Base-by-base conservation (phyloP, 73 alveolate genomes). In the Loxodes magnus region DNA sequence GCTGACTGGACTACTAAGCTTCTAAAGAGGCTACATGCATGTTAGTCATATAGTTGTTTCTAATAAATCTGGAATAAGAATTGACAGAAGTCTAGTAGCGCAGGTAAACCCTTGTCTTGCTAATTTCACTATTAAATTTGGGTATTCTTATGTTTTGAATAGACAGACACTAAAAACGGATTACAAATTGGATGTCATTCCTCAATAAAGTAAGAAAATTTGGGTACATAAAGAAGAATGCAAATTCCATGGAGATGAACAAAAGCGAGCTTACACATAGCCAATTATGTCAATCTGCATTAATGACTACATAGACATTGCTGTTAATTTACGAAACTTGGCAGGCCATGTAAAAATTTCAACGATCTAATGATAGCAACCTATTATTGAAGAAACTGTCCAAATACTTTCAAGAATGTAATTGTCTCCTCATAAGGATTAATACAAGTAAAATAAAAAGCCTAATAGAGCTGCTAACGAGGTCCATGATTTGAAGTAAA, bases 211-310 rank as follows among this genome's bases (percentile, higher is more conserved):
- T 12, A 16, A 24, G 6, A 0, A 37, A 1, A 2, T 46, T 25
- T 46, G 59, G 34, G 28, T 24, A 10, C 39, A 46, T 46, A 16
- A 41, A 2, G 59, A 46, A 25, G 59, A 46, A 19, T 46, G 14
- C 51, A 46, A 19, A 24, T 9, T 9, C 27, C 51, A 46, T 46
- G 59, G 34, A 10, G 59, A 46, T 12, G 0, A 9, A 1, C n/a
- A 24, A 17, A 2, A 10, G 7, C 7, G 34, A 10, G 59, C 59
- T 10, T 46, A 12, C 17, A 10, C 59, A 14, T 41, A 46, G 2
- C 50, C 9, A 24, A 46, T 46, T 25, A 37, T 41, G 46, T 21
- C 17, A 46, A 41, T 46, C 7, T 12, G 26, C 17, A 24, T 21
- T 25, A 19, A 19, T 22, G 26, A 16, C 34, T 25, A 24, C 17